Percentiles rank a stretch among this genome's conserved stretches.
phyloP scores from a whole-genome alignment of 176 grass and related monocot genomes.

The Bromus sterilis region DNA sequence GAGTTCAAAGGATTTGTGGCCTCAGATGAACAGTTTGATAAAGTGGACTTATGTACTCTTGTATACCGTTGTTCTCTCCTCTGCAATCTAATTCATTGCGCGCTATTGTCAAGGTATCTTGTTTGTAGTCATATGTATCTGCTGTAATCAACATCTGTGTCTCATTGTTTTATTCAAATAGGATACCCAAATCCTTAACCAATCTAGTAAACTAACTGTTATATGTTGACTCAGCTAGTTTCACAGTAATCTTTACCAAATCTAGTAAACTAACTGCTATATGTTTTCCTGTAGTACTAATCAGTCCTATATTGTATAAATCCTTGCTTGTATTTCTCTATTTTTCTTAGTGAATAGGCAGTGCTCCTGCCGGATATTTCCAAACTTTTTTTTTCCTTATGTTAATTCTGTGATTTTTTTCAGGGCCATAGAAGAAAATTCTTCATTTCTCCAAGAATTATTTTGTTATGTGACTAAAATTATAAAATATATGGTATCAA shows the following conservation, averaged over 20 bases:
- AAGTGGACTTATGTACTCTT: conserved; percentile 45
- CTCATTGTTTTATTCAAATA: not conserved
- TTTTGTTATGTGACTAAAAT: conserved; percentile 43
- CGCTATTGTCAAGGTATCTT: conserved; percentile 61
- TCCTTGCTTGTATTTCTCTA: not conserved
- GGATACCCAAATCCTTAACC: not conserved
- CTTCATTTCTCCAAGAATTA: conserved; percentile 33
- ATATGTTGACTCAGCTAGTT: not conserved
- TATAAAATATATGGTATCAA: conserved; percentile 52
- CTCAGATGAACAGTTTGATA: conserved; percentile 40
- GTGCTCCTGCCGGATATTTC: not conserved
- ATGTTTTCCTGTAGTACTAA: not conserved
- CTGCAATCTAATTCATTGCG: conserved; percentile 63
- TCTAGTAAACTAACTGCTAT: not conserved
- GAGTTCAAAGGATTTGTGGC: conserved; percentile 61
- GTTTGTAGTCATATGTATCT: not conserved
- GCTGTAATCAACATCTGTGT: not conserved
- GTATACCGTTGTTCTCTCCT: conserved; percentile 71
- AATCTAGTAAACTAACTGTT: not conserved
- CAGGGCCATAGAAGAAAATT: conserved; percentile 65
- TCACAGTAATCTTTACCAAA: not conserved
- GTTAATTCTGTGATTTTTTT: conserved; percentile 8
- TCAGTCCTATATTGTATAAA: not conserved
- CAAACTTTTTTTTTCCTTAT: not conserved
- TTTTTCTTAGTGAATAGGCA: not conserved